phyloP scores from a whole-genome alignment of 2,329 filamentous ascomycete genomes.

The Colletotrichum tanaceti region DNA sequence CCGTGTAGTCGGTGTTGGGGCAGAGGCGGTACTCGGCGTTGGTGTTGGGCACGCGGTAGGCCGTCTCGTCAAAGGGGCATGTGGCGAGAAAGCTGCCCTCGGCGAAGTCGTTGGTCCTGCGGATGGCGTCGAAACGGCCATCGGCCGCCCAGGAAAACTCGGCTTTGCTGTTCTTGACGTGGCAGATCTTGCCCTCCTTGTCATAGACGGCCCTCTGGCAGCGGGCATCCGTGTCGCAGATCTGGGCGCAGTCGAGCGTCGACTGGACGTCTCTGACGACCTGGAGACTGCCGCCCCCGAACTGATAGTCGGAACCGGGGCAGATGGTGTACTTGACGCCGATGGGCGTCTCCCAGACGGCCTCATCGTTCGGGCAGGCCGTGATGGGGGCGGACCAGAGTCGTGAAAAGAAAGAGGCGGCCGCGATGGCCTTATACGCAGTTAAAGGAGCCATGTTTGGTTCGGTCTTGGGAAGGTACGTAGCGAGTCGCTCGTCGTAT shows the following conservation, averaged over 20 bases:
- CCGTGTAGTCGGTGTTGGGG: constrained; percentile 39
- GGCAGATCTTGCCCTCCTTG: constrained; percentile 29
- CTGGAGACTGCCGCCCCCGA: constrained; percentile 33
- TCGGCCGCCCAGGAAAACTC: constrained; percentile 37
- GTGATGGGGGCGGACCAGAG: constrained; percentile 36
- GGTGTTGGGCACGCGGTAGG: constrained; percentile 27
- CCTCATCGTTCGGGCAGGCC: constrained; percentile 33
- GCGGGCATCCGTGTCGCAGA: constrained; percentile 35
- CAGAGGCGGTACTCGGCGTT: constrained; percentile 30
- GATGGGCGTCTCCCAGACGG: constrained; percentile 28
- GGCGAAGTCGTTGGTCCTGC: constrained; percentile 29
- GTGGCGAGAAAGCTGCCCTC: constrained; percentile 35
- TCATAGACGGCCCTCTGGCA: constrained; percentile 40
- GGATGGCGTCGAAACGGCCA: constrained; percentile 38
- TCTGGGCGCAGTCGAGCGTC: constrained; percentile 32
- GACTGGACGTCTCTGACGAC: constrained; percentile 20
- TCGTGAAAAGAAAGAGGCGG: constrained; percentile 31
- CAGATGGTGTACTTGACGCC: constrained; percentile 39
- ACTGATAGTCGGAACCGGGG: constrained; percentile 37
- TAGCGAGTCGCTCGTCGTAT: constrained; percentile 6
- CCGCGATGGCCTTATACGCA: constrained; percentile 30
- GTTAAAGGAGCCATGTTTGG: constrained; percentile 24
- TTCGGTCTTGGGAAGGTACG: background rate
- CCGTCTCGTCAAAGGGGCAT: constrained; percentile 33
- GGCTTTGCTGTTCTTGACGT: constrained; percentile 38